Evolutionary conservation across 1,284 basidiomycete genomes (phyloP), one percentile per base, ranked within the genome.

Genomic region (Peniophora sp.): DNA sequence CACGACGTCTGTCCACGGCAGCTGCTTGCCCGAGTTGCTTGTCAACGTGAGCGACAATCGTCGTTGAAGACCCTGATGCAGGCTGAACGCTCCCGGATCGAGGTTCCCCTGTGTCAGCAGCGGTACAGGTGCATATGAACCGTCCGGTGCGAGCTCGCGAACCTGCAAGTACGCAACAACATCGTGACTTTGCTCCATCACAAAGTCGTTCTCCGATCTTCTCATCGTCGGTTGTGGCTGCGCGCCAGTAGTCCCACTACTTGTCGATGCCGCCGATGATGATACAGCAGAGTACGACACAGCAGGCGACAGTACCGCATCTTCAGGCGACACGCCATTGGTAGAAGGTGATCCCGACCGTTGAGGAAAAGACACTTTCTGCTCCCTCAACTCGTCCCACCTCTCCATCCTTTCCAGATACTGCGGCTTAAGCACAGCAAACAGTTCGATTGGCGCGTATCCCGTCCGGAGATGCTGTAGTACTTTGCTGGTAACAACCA

Each of bases 41-140:
- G 82, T 83, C 25, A 98, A 70, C 1, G 78, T 79, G 49, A 99
- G 67, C 25, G 81, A 69, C 48, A 99, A 67, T 20, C 91, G 83
- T 22, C 97, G 78, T 64, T 99, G 96, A 20, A 98, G 69, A 8
- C 96, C 96, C 68, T 98, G 97, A 59, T 93, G 91, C 16, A 98
- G 74, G 56, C 83, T 85, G 65, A 97, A 96, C 45, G 83, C 82
- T 9, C 94, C 93, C 6, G 89, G 84, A 64, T 96, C 93, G 35
- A 92, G 72, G 50, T 72, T 69, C n/a, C 85, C 81, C 53, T 84
- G 78, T 3, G 89, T 83, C 41, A 92, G 69, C 1, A 97, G 92
- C 9, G 89, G 85, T 0, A 95, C 89, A 3, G 93, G 85, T 32
- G 72, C 67, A 65, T 97, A 98, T 50, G 86, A 77, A 25, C 96